Evolutionary conservation across 2,329 filamentous ascomycete species (phyloP), one percentile per base, ranked within the genome.

Genomic region (Grosmannia serpens): DNA sequence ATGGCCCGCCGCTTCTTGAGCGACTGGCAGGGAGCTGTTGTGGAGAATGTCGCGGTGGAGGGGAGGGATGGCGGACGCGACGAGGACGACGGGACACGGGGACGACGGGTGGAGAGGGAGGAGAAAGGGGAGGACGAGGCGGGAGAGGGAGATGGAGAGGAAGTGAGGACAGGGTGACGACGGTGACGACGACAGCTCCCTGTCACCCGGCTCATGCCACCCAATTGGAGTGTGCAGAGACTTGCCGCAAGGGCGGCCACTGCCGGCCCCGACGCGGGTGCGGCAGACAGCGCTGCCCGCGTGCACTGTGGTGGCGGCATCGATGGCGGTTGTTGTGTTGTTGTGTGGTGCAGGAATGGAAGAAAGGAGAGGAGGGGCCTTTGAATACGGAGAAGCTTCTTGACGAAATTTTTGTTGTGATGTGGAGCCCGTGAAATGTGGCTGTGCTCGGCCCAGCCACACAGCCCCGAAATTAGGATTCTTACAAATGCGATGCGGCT

Each of bases 291-390:
- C 15, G 50, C 58, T 6, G 58, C 53, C 54, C 50, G 50, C 33
- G 54, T 41, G 29, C 50, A 56, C 49, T 11, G 50, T 50, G 58
- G 29, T 44, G 58, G 41, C 50, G 58, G 74, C 31, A 44, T 26
- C 41, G 29, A 15, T 26, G 46, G 27, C 9, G 7, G 29, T 6
- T 9, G 26, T 22, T 10, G 13, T 49, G 29, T 6, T 9, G 26
- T 22, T 10, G 13, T 49, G 29, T 26, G 29, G 26, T 20, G 47
- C 11, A 26, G 9, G 29, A 49, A 20, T 27, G 27, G 4, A 31
- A 55, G 11, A 49, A 8, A 35, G 22, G 8, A 35, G 22, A 54
- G 22, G 8, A 22, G 20, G 17, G 15, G 22, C 26, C 9, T 15
- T 20, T 44, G n/a, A 44, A 44, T 44, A 44, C 20, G 41, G 20